Percentiles rank a stretch among this genome's conserved stretches.
These are phyloP conservation scores for Penicillium occitanis DNA, from an alignment of 2,329 filamentous ascomycete genomes.

Conservation along the genomic window DNA sequence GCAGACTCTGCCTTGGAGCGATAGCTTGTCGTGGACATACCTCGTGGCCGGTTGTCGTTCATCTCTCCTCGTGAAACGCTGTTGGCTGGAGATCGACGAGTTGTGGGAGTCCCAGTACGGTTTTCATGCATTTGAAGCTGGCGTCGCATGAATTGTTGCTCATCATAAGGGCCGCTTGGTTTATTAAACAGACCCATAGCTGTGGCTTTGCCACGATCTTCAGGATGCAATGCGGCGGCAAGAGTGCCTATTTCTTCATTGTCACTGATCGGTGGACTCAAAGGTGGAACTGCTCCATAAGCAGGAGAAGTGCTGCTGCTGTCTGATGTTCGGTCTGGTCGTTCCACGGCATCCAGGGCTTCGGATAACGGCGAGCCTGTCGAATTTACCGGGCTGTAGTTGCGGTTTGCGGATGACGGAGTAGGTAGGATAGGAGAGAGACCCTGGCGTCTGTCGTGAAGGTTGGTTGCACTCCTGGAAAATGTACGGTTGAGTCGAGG, in stretches of 20 bases:
- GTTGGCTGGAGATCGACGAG: slow-evolving; percentile 32
- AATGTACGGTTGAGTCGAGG: slow-evolving; percentile 48
- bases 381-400: slow-evolving; percentile 46
- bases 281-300: slow-evolving; percentile 51
- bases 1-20: slow-evolving; percentile 39
- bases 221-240: slow-evolving; percentile 64
- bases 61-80: slow-evolving; percentile 21
- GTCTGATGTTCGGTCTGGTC: slow-evolving; percentile 35
- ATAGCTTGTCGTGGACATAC: slow-evolving; percentile 40
- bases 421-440: slow-evolving; percentile 33
- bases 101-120: slow-evolving; percentile 59
- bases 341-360: slow-evolving; percentile 35
- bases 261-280: slow-evolving; percentile 72
- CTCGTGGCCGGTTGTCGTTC: slow-evolving; percentile 32
- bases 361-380: slow-evolving; percentile 40
- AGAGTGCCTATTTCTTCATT: slow-evolving; percentile 65
- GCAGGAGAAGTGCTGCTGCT: slow-evolving; percentile 29
- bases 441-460: slow-evolving; percentile 53
- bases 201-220: slow-evolving; percentile 79
- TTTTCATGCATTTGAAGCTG: slow-evolving; percentile 78
- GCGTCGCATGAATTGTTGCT: slow-evolving; percentile 78
- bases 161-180: slow-evolving; percentile 74
- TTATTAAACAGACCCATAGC: slow-evolving; percentile 71
- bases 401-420: slow-evolving; percentile 27
- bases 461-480: slow-evolving; percentile 64